phyloP scores from a whole-genome alignment of 805 yeast genomes.

The Metschnikowia matae region DNA sequence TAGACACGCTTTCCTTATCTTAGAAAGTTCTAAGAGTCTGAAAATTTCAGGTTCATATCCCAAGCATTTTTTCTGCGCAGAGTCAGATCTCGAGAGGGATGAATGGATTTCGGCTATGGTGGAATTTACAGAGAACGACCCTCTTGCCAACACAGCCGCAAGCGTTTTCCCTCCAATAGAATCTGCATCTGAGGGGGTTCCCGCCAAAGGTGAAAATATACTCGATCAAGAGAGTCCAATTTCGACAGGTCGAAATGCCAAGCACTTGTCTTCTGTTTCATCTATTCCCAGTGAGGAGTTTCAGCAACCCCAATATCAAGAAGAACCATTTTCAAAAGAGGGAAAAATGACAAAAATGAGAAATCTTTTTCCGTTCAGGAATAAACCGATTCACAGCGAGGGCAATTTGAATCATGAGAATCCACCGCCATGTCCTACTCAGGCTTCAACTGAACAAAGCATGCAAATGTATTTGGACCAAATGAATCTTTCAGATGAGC shows the following conservation, averaged over 20 bases:
- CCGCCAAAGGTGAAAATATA: not conserved
- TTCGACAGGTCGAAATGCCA: conserved; percentile 1
- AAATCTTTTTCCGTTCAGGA: conserved; percentile 55
- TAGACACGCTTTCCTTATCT: conserved; percentile 56
- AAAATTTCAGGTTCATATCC: conserved; percentile 34
- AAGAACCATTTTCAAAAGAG: conserved; percentile 25
- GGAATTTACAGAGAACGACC: conserved; percentile 27
- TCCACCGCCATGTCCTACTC: not conserved
- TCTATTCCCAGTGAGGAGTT: conserved; percentile 7
- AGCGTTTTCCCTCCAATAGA: not conserved
- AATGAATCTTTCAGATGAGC: conserved; percentile 32
- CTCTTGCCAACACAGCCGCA: conserved; percentile 1
- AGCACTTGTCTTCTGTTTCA: conserved; percentile 1
- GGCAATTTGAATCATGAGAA: not conserved
- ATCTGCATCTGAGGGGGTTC: not conserved
- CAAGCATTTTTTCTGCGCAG: conserved; percentile 71
- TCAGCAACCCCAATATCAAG: conserved; percentile 6
- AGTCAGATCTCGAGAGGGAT: conserved; percentile 72
- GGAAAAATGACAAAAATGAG: conserved; percentile 48
- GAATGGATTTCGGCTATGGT: conserved; percentile 55
- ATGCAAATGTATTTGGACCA: conserved; percentile 30
- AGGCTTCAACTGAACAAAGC: conserved; percentile 1
- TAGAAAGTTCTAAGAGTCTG: conserved; percentile 41
- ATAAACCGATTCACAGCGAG: conserved; percentile 2
- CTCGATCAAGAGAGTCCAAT: not conserved